These are phyloP conservation scores for Tuber brumale DNA, from an alignment of 495 filamentous ascomycete genomes.

Conservation along the genomic window DNA sequence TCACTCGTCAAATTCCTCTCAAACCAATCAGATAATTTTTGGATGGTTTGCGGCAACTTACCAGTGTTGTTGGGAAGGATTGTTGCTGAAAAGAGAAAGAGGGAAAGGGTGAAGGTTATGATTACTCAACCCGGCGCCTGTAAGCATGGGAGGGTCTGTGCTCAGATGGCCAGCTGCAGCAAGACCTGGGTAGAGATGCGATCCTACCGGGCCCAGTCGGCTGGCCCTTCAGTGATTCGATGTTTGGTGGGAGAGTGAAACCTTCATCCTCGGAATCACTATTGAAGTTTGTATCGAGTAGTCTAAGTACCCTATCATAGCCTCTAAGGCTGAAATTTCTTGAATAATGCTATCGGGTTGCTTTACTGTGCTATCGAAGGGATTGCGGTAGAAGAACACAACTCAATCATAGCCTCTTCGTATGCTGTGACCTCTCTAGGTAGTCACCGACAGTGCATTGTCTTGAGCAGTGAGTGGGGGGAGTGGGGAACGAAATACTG, in stretches of 20 bases:
- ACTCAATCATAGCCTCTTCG: not conserved
- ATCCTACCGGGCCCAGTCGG: not conserved
- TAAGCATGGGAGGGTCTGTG: not conserved
- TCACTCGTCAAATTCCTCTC: not conserved
- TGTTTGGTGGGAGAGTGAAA: not conserved
- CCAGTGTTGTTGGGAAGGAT: not conserved
- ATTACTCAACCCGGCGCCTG: not conserved
- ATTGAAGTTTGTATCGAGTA: not conserved
- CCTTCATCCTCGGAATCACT: not conserved
- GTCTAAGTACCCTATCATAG: not conserved
- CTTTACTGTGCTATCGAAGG: not conserved
- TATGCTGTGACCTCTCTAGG: not conserved
- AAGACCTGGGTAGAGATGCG: not conserved
- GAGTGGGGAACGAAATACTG: not conserved
- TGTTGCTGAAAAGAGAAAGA: not conserved
- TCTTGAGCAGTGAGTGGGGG: not conserved
- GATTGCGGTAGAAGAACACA: not conserved
- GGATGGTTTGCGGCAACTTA: not conserved
- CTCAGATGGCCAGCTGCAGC: not conserved
- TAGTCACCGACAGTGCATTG: not conserved
- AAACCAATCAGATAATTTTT: not conserved
- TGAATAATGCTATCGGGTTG: not conserved
- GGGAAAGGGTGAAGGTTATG: not conserved
- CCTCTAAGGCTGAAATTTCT: not conserved
- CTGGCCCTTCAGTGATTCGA: not conserved